phyloP scores from a whole-genome alignment of 768 basidiomycete species.

The Pulveroboletus frians region DNA sequence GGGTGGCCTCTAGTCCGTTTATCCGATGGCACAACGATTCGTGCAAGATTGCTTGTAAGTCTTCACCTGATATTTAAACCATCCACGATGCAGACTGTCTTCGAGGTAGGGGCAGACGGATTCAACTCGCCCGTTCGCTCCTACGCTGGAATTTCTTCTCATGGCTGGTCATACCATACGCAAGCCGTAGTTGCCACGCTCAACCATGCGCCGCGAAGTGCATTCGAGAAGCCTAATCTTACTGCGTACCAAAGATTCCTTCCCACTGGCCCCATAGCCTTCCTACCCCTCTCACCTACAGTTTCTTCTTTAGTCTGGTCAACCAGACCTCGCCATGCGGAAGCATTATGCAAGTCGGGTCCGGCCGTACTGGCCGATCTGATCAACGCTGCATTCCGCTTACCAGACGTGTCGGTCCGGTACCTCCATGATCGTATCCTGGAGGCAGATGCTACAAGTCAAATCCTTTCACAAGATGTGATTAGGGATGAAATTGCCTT shows the following conservation, averaged over 20 bases:
- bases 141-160: slow-evolving; percentile 80
- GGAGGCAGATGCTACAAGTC: slow-evolving; percentile 43
- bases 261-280: slow-evolving; percentile 92
- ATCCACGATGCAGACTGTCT: background rate
- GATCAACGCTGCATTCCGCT: slow-evolving; percentile 88
- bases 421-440: slow-evolving; percentile 61
- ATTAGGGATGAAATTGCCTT: slow-evolving; percentile 63
- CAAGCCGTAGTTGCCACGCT: slow-evolving; percentile 91
- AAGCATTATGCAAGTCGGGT: slow-evolving; percentile 62
- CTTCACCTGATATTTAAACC: background rate
- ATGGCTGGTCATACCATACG: slow-evolving; percentile 87
- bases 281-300: slow-evolving; percentile 78
- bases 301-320: slow-evolving; percentile 94
- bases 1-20: slow-evolving; percentile 81
- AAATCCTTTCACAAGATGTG: slow-evolving; percentile 42
- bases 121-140: slow-evolving; percentile 89
- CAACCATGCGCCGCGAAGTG: slow-evolving; percentile 58
- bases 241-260: slow-evolving; percentile 94
- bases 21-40: slow-evolving; percentile 58
- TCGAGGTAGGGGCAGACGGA: slow-evolving; percentile 90
- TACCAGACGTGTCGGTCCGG: slow-evolving; percentile 67
- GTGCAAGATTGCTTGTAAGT: slow-evolving; percentile 72
- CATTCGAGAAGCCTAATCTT: slow-evolving; percentile 60
- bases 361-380: slow-evolving; percentile 60
- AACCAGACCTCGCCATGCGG: slow-evolving; percentile 69